Percentiles rank a stretch among this genome's conserved stretches.
These are phyloP conservation scores for Trypanosoma boissoni DNA, from an alignment of 208 protist genomes.

Conservation along the genomic window DNA sequence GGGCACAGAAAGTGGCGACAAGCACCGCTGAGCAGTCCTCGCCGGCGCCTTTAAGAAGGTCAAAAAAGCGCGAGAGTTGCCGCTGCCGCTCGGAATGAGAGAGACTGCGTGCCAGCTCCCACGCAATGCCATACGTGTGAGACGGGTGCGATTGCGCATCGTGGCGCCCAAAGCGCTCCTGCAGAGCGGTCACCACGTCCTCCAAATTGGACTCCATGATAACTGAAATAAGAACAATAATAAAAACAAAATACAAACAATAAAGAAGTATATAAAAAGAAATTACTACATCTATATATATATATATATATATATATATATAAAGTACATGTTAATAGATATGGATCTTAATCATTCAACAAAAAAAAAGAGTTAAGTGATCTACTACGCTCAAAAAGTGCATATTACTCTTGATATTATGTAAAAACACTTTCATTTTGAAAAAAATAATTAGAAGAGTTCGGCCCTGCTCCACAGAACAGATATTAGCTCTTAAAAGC, in stretches of 20 bases:
- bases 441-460: too few species aligned
- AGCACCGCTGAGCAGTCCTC: slow-evolving; percentile 1
- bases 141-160: slow-evolving; percentile 7
- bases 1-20: slow-evolving; percentile 4
- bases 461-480: too few species aligned
- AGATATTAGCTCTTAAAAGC: too few species aligned
- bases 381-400: too few species aligned
- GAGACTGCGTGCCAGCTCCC: slow-evolving; percentile 13
- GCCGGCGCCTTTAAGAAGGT: slow-evolving; percentile 9
- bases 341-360: not conserved
- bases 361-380: slow-evolving; percentile 10
- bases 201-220: slow-evolving; percentile 14
- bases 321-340: slow-evolving; percentile 11
- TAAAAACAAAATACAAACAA: slow-evolving; percentile 10
- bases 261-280: slow-evolving; percentile 3
- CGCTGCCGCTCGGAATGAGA: slow-evolving; percentile 1
- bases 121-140: slow-evolving; percentile 18
- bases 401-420: too few species aligned
- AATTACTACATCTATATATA: not conserved
- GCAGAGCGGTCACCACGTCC: slow-evolving; percentile 23
- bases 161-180: not conserved
- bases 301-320: slow-evolving; percentile 1
- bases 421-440: too few species aligned
- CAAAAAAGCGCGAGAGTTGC: slow-evolving; percentile 23
- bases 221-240: not conserved